Percentiles rank a stretch among this genome's conserved stretches.
These are phyloP conservation scores for Acacia melanoxylon DNA, from an alignment of 306 rosid species.

Conservation along the genomic window DNA sequence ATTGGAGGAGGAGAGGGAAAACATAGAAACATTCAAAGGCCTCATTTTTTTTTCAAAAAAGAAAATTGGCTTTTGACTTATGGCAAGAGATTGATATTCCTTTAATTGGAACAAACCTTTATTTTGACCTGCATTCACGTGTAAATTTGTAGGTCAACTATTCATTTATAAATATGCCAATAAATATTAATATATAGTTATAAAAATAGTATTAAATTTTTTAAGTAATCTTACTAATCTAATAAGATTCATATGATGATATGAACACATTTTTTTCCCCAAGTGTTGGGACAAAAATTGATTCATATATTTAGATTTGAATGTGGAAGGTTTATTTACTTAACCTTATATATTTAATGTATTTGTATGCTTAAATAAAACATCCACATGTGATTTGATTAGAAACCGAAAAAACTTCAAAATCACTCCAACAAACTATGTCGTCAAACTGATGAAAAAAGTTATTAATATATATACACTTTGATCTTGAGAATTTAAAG, in stretches of 20 bases:
- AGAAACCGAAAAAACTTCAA: not conserved
- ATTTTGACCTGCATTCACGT: not conserved
- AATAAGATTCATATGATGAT: no score
- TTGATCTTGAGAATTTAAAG: not conserved
- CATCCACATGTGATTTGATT: no score
- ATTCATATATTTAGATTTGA: no score
- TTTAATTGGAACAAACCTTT: not conserved
- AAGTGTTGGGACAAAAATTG: no score
- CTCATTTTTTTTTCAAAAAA: not conserved
- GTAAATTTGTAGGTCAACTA: not conserved
- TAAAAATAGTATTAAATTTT: not conserved
- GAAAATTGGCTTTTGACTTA: not conserved
- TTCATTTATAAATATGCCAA: not conserved
- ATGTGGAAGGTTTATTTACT: not conserved
- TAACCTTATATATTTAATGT: no score
- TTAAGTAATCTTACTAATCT: no score
- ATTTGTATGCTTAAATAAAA: not conserved
- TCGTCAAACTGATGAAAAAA: not conserved
- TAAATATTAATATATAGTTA: not conserved
- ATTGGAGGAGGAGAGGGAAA: not conserved
- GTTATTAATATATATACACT: not conserved
- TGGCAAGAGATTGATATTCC: not conserved
- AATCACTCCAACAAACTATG: not conserved
- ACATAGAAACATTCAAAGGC: not conserved
- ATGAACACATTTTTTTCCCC: no score